Evolutionary conservation across 2,329 filamentous ascomycete genomes (phyloP).

Genomic region (Zarea fungicola): DNA sequence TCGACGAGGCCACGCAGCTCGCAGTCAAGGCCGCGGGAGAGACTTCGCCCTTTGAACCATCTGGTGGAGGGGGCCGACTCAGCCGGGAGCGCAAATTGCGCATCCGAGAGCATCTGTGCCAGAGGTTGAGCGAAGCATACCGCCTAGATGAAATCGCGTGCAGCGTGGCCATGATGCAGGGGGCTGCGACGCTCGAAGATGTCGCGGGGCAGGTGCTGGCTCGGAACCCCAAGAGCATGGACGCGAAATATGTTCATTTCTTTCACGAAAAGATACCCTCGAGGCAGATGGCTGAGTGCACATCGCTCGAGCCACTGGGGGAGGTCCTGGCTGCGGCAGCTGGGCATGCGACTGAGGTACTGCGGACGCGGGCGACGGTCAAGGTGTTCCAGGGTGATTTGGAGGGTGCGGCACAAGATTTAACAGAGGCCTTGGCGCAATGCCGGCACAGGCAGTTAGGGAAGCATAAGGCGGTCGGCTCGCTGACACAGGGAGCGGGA

Average conservation of each 20-base stretch:
- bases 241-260: slow-evolving; percentile 86
- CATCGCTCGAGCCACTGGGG: slow-evolving; percentile 60
- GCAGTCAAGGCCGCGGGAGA: slow-evolving; percentile 72
- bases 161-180: slow-evolving; percentile 79
- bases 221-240: slow-evolving; percentile 59
- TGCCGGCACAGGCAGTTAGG: neutral
- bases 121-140: slow-evolving; percentile 72
- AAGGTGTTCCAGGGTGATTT: neutral
- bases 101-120: slow-evolving; percentile 75
- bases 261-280: slow-evolving; percentile 87
- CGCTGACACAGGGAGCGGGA: neutral
- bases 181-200: slow-evolving; percentile 69
- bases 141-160: slow-evolving; percentile 77
- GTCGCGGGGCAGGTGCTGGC: slow-evolving; percentile 69
- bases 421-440: neutral
- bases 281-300: slow-evolving; percentile 65
- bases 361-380: neutral
- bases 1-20: slow-evolving; percentile 75
- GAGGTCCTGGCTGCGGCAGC: slow-evolving; percentile 64
- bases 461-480: neutral
- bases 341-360: slow-evolving; percentile 33
- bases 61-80: slow-evolving; percentile 49
- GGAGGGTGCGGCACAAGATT: neutral
- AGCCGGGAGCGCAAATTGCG: slow-evolving; percentile 72
- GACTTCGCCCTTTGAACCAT: too few species aligned